Conservation (phyloP, 805 yeast genomes). For the Middelhovenomyces tepae region DNA sequence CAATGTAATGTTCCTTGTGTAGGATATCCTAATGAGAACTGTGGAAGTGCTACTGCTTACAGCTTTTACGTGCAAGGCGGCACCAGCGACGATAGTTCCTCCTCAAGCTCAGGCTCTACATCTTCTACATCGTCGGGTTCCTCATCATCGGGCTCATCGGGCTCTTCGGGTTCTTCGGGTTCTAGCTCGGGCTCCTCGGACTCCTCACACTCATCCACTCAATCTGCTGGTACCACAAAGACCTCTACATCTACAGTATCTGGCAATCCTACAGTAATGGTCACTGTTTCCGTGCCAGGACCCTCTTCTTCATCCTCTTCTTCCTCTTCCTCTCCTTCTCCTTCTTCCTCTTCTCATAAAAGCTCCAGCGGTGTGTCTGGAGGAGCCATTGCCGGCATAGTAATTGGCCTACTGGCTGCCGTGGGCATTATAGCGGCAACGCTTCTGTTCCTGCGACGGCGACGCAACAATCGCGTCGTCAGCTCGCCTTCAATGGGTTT, state of each 20-base stretch:
- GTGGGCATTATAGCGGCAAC: conserved; percentile 33
- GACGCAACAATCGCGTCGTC: conserved; percentile 31
- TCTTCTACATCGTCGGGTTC: conserved; percentile 10
- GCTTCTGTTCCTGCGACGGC: conserved; percentile 35
- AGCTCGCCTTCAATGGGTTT: conserved; percentile 31
- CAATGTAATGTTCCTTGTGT: conserved; percentile 42
- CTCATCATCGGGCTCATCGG: conserved; percentile 12
- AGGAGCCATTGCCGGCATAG: conserved; percentile 57
- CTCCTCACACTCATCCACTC: conserved; percentile 19
- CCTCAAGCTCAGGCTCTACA: conserved; percentile 9
- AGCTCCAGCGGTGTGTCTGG: conserved; percentile 19
- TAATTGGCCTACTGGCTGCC: conserved; percentile 45
- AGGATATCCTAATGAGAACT: conserved; percentile 54
- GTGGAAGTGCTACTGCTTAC: conserved; percentile 48
- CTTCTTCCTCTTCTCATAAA: conserved; percentile 16
- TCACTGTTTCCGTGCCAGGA: conserved; percentile 17
- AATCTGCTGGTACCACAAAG: conserved; percentile 18
- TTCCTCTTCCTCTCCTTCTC: conserved; percentile 19
- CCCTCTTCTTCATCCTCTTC: conserved; percentile 24
- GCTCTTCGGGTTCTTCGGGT: conserved; percentile 11
- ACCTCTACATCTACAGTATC: conserved; percentile 15
- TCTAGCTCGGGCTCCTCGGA: conserved; percentile 24
- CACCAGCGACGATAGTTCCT: conserved; percentile 4
- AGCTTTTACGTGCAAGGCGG: conserved; percentile 2
- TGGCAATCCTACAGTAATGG: conserved; percentile 14